These are phyloP conservation scores for Sophora flavescens DNA, from an alignment of 306 rosid genomes.

Conservation along the genomic window DNA sequence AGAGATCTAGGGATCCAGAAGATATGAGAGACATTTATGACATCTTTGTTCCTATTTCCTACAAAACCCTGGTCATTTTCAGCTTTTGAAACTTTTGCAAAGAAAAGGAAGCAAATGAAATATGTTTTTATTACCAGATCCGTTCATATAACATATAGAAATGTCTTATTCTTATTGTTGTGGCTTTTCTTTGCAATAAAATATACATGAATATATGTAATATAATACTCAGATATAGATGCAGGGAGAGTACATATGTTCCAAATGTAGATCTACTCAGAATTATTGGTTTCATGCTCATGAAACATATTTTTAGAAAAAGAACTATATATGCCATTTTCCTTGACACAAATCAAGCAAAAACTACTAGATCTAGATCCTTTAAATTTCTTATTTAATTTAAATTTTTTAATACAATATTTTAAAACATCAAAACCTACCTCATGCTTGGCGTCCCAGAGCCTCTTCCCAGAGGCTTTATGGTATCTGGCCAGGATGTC, in stretches of 20 bases:
- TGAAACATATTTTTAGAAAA: conserved; percentile 58
- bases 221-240: conserved; percentile 39
- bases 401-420: not conserved
- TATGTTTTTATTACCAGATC: conserved; percentile 59
- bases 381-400: too few species aligned
- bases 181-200: conserved; percentile 43
- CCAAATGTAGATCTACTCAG: conserved; percentile 73
- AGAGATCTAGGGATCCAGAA: conserved; percentile 35
- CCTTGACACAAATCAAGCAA: conserved; percentile 38
- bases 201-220: not conserved
- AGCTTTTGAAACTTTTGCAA: conserved; percentile 51
- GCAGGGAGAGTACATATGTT: conserved; percentile 27
- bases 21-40: conserved; percentile 28
- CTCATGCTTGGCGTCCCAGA: conserved; percentile 94
- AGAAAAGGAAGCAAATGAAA: conserved; percentile 49
- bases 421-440: conserved; percentile 32
- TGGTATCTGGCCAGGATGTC: conserved; percentile 71
- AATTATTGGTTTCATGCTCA: conserved; percentile 47
- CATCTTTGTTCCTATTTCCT: not conserved
- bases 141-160: conserved; percentile 43
- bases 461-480: conserved; percentile 59
- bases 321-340: conserved; percentile 23
- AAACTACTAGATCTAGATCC: not conserved
- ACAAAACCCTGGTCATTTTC: conserved; percentile 8
- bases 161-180: conserved; percentile 45